Conservation (phyloP, 2,329 filamentous ascomycete genomes). For the Ascochyta pisi region DNA sequence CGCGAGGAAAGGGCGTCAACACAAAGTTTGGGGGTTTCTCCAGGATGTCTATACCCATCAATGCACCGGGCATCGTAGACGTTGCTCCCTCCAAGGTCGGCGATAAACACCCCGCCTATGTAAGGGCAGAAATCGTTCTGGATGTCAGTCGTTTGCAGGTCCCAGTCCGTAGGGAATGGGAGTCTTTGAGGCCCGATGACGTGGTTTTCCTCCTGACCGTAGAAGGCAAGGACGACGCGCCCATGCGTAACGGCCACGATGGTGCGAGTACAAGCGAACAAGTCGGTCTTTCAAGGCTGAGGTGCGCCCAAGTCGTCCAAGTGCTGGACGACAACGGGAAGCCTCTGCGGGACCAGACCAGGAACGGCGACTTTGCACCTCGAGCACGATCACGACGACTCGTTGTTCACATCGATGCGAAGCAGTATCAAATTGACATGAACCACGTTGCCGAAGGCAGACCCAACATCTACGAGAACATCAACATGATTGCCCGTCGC, state of each 20-base stretch:
- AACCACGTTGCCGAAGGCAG: slow-evolving; percentile 70
- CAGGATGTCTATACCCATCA: slow-evolving; percentile 88
- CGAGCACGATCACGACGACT: slow-evolving; percentile 71
- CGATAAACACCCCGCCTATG: slow-evolving; percentile 79
- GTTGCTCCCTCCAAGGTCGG: slow-evolving; percentile 84
- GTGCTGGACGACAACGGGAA: slow-evolving; percentile 85
- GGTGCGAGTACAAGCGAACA: slow-evolving; percentile 62
- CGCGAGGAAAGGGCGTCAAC: slow-evolving; percentile 70
- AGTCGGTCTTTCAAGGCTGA: slow-evolving; percentile 72
- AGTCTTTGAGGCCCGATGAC: slow-evolving; percentile 83
- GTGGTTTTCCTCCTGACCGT: slow-evolving; percentile 87
- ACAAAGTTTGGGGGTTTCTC: slow-evolving; percentile 81
- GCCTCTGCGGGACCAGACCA: slow-evolving; percentile 69
- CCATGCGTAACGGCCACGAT: slow-evolving; percentile 61
- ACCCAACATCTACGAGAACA: slow-evolving; percentile 77
- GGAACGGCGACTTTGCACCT: slow-evolving; percentile 67
- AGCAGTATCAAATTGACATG: slow-evolving; percentile 78
- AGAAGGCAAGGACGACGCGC: slow-evolving; percentile 64
- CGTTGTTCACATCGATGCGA: slow-evolving; percentile 80
- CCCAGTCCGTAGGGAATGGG: slow-evolving; percentile 84
- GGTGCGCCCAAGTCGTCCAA: slow-evolving; percentile 85
- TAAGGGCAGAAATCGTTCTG: slow-evolving; percentile 84
- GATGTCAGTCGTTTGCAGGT: slow-evolving; percentile 83
- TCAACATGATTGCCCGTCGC: slow-evolving; percentile 86
- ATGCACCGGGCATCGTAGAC: slow-evolving; percentile 85